Evolutionary conservation across 805 yeast genomes (phyloP).

Genomic region (Jamesozyma rosinii): DNA sequence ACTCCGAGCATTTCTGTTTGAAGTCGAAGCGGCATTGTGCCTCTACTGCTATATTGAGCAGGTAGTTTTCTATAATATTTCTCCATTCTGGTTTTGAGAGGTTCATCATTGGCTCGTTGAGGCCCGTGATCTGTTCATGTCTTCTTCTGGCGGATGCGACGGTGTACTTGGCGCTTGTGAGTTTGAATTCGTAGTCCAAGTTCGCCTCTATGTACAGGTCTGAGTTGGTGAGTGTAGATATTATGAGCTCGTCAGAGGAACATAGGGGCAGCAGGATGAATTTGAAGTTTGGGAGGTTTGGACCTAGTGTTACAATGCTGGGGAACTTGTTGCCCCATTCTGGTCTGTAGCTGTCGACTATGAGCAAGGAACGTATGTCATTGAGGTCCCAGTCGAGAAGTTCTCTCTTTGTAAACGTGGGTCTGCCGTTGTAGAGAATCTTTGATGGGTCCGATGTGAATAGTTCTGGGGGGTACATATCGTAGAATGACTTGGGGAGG

Average conservation of each 20-base stretch:
- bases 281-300: constrained; percentile 33
- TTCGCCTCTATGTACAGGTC: constrained; percentile 61
- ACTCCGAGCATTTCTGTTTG: constrained; percentile 40
- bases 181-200: constrained; percentile 43
- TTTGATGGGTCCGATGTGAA: constrained; percentile 34
- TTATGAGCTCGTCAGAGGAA: constrained; percentile 41
- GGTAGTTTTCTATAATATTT: constrained; percentile 60
- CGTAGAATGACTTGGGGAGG: constrained; percentile 42
- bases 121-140: constrained; percentile 31
- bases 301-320: constrained; percentile 21
- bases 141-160: constrained; percentile 48
- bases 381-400: constrained; percentile 64
- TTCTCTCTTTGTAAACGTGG: constrained; percentile 51
- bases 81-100: constrained; percentile 60
- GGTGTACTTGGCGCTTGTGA: constrained; percentile 54
- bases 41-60: constrained; percentile 56
- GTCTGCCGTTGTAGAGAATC: constrained; percentile 47
- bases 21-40: constrained; percentile 63
- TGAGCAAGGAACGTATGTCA: constrained; percentile 56
- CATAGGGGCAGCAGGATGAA: constrained; percentile 45
- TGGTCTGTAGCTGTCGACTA: constrained; percentile 40
- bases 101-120: constrained; percentile 23
- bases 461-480: constrained; percentile 51
- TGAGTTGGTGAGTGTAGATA: constrained; percentile 41
- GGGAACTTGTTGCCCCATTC: constrained; percentile 53